phyloP scores from a whole-genome alignment of 805 yeast species.

The Yamadazyma insecticola region DNA sequence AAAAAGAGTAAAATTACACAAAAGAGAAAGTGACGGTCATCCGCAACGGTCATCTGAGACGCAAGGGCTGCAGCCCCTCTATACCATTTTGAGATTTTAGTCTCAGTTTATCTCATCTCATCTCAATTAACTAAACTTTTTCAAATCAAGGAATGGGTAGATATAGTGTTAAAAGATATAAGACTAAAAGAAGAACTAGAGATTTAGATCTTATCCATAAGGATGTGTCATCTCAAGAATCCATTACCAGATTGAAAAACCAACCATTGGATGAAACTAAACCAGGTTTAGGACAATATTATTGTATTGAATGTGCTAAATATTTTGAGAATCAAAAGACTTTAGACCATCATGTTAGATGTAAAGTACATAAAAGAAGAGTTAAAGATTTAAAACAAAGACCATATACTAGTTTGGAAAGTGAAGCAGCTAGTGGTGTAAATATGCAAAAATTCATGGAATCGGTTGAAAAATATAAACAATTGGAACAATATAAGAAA shows the following conservation, averaged over 20 bases:
- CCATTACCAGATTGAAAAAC: constrained; percentile 62
- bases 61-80: too few species aligned
- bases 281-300: constrained; percentile 93
- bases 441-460: constrained; percentile 64
- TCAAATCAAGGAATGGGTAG: constrained; percentile 60
- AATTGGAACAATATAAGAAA: constrained; percentile 29
- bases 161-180: constrained; percentile 79
- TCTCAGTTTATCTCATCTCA: constrained; percentile 8
- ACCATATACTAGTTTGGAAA: constrained; percentile 85
- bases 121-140: neutral
- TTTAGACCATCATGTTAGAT: constrained; percentile 63
- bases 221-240: constrained; percentile 63
- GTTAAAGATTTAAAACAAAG: constrained; percentile 68
- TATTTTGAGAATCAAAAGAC: constrained; percentile 79
- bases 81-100: too few species aligned
- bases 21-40: too few species aligned
- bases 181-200: constrained; percentile 82
- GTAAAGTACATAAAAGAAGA: constrained; percentile 83
- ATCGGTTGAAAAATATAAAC: constrained; percentile 59
- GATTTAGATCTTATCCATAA: constrained; percentile 79
- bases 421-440: constrained; percentile 86
- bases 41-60: too few species aligned
- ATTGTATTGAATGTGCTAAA: constrained; percentile 91
- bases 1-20: too few species aligned
- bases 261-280: constrained; percentile 86